Conservation (phyloP, 1,139 yeast species). For the Candida sp. region DNA sequence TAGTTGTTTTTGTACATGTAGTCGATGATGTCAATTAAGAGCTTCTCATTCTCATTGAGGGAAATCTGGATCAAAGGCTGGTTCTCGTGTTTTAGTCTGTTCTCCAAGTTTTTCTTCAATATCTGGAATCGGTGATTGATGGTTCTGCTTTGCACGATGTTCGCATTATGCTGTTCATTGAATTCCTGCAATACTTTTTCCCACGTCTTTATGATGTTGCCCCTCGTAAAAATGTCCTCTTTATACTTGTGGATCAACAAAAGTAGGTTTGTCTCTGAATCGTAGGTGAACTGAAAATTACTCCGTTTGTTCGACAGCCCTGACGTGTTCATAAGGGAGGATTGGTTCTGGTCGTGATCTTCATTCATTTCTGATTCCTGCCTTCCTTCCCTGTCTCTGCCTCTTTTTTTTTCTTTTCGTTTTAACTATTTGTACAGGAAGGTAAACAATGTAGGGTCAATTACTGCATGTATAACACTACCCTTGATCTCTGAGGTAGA, state of each 20-base stretch:
- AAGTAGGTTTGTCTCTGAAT: conserved; percentile 27
- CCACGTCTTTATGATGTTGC: conserved; percentile 35
- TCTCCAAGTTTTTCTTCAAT: conserved; percentile 26
- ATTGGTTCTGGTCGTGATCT: background rate
- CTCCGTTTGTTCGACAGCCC: conserved; percentile 14
- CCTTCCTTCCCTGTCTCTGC: background rate
- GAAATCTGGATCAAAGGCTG: conserved; percentile 13
- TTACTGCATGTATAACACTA: background rate
- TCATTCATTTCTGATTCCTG: background rate
- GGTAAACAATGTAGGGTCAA: background rate
- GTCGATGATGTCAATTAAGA: conserved; percentile 19
- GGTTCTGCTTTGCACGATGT: conserved; percentile 32
- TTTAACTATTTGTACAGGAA: background rate
- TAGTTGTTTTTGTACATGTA: conserved; percentile 12
- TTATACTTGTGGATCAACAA: conserved; percentile 23
- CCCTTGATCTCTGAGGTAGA: background rate
- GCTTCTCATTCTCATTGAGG: conserved; percentile 31
- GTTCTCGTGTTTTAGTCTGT: conserved; percentile 21
- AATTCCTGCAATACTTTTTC: conserved; percentile 26
- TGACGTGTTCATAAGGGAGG: background rate
- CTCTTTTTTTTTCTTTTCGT: background rate
- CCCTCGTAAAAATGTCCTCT: conserved; percentile 31
- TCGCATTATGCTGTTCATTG: conserved; percentile 22
- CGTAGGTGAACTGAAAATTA: conserved; percentile 31
- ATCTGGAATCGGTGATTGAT: conserved; percentile 31